Base-by-base conservation (phyloP, 345 rosid species). In the Nasturtium officinale region DNA sequence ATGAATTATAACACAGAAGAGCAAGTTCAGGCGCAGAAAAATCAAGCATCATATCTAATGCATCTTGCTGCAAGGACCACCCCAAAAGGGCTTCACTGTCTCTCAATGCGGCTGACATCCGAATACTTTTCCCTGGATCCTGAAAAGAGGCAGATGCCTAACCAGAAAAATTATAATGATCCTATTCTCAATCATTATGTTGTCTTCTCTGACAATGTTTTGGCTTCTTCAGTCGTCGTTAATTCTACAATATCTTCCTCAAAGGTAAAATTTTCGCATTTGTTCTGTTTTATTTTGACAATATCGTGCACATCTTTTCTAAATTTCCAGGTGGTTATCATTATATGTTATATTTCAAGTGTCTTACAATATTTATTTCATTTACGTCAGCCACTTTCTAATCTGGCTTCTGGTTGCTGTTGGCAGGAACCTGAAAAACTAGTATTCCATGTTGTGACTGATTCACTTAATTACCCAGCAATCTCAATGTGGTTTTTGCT, bases 71-170 rank as follows among this genome's bases (percentile, higher is more conserved):
- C 92, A 51, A 84, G 89, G 80, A 90, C 90, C 45, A 90, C 90
- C 25, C 94, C 97, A 10, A 96, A 96, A 86, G 94, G 98, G 67
- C 87, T 87, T 77, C 97, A 92, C 76, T 96, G 98, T 83, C 90
- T 96, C 35, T 85, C 93, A 69, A 85, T 96, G 87, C 89, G 84
- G 78, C 71, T 96, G 82, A 92, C 98, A 21, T 78, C 96, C 33
- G 92, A 87, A 79, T 89, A 89, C 60, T 85, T 85, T 78, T 67
- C 86, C 73, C 65, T 87, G 40, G 82, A 85, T 38, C 84, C 90
- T 35, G 89, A 88, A 52, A 83, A 85, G 65, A 91, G 96, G 74
- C 87, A 69, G 86, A 75, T 94, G 74, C 85, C 86, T 68, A 80
- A 87, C 81, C 88, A 82, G 74, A 79, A 86, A 46, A 82, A 78